These are phyloP conservation scores for Stachybotrys chlorohalonatus DNA, from an alignment of 2,329 filamentous ascomycete species.

Conservation along the genomic window DNA sequence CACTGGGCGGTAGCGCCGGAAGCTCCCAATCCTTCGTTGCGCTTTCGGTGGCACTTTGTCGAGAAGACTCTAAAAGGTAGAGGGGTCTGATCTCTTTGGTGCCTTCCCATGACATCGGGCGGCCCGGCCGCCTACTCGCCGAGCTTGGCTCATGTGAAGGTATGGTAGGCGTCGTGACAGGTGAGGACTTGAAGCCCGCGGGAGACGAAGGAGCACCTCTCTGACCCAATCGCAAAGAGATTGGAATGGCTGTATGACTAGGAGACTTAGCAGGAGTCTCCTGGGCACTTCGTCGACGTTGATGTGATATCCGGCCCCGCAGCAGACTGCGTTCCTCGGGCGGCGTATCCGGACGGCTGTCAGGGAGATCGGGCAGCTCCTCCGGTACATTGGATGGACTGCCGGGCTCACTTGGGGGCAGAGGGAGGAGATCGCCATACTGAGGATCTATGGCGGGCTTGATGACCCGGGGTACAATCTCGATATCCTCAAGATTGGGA, in stretches of 20 bases:
- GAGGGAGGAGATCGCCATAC: conserved; percentile 54
- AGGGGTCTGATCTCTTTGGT: conserved; percentile 69
- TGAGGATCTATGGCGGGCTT: conserved; percentile 59
- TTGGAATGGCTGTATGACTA: conserved; percentile 49
- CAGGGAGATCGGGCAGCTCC: conserved; percentile 45
- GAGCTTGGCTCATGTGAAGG: not conserved
- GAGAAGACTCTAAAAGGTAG: conserved; percentile 64
- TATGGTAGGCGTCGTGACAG: conserved; percentile 9
- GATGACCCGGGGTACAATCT: conserved; percentile 48
- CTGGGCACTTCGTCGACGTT: conserved; percentile 38
- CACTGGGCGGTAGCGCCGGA: conserved; percentile 40
- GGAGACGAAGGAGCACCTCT: conserved; percentile 36
- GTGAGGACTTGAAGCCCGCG: conserved; percentile 27
- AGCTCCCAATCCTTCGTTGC: conserved; percentile 25
- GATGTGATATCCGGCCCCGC: conserved; percentile 29
- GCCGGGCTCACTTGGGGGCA: conserved; percentile 50
- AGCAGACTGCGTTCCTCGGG: conserved; percentile 33
- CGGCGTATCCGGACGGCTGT: conserved; percentile 50
- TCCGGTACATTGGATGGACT: conserved; percentile 31
- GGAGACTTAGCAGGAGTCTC: conserved; percentile 41
- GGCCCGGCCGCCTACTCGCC: conserved; percentile 20
- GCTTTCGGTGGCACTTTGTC: conserved; percentile 25
- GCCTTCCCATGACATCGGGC: conserved; percentile 54
- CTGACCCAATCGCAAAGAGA: conserved; percentile 44
- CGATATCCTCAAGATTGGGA: conserved; percentile 25